Evolutionary conservation across 176 grass and related monocot species (phyloP), one percentile per base, ranked within the genome.

Genomic region (Oryza glumipatula): DNA sequence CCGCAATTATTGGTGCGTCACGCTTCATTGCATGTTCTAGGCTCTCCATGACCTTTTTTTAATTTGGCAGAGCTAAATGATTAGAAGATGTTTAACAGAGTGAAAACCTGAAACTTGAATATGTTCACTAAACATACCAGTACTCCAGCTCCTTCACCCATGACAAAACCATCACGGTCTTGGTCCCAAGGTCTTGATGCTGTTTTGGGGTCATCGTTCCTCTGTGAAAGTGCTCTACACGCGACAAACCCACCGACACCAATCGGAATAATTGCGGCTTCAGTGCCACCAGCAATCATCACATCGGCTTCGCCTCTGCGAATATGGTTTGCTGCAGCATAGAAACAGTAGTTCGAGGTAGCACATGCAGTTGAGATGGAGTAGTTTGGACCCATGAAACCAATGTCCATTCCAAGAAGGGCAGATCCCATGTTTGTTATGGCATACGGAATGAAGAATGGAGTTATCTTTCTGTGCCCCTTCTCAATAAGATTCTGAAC

Each of bases 341-440:
- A 96, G 86, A 99, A 96, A 75, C 97, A 99, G 84, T 99, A 96
- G 60, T 99, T 99, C 1, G 97, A 99, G 45, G 97, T 99, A 70
- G 97, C 97, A 77, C 97, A 99, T 19, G 97, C 97, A 56, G 97
- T 99, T 69, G 97, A 99, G 81, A 99, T 94, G 21, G 97, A 99
- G 76, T 99, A 99, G 51, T 96, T 94, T 76, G 97, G 88, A 85
- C 97, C 97, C 97, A 99, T 99, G 88, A 99, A 99, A 19, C 94
- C 97, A 78, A 99, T 83, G 65, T 99, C 97, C 91, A 96, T 99
- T 24, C 84, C 97, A 83, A 99, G 94, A 77, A 99, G 65, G 6
- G 97, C 97, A 70, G 97, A 94, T 72, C 76, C 97, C 97, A 96
- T 99, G 83, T 99, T 99, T 58, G 97, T 99, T 82, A 99, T 99